A percentile compares a stretch with the other conserved stretches of the same genome.
These are phyloP conservation scores for Helminthosporium solani DNA, from an alignment of 2,329 filamentous ascomycete species.

Conservation along the genomic window DNA sequence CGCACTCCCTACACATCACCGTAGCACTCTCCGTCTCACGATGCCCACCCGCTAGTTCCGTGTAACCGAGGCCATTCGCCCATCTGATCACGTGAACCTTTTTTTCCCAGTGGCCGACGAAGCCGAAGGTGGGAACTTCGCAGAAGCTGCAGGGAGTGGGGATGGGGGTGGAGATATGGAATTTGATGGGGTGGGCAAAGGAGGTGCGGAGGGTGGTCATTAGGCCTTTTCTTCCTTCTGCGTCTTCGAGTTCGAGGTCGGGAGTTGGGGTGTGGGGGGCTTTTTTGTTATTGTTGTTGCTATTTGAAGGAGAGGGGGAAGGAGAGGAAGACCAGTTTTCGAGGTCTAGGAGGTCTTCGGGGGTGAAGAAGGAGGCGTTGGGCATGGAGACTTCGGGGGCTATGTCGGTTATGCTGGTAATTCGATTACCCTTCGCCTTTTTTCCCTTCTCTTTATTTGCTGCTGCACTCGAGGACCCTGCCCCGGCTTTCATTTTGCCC, in stretches of 20 bases:
- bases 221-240: constrained; percentile 23
- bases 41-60: constrained; percentile 45
- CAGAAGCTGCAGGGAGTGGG: constrained; percentile 45
- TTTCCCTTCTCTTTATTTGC: neutral
- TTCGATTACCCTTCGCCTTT: neutral
- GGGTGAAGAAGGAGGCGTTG: neutral
- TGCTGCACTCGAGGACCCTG: constrained; percentile 6
- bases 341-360: constrained; percentile 4
- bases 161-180: constrained; percentile 14
- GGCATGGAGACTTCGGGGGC: constrained; percentile 4
- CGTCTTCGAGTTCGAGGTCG: constrained; percentile 29
- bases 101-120: constrained; percentile 42
- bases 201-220: constrained; percentile 40
- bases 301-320: no score
- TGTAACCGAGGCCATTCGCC: constrained; percentile 37
- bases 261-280: constrained; percentile 16
- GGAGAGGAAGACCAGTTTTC: neutral
- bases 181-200: constrained; percentile 46
- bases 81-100: constrained; percentile 40
- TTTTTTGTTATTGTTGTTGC: neutral
- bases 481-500: constrained; percentile 7
- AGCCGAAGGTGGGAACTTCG: constrained; percentile 40
- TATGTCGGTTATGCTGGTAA: constrained; percentile 1
- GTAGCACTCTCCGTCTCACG: constrained; percentile 14
- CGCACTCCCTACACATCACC: constrained; percentile 29